phyloP scores from a whole-genome alignment of 2,329 filamentous ascomycete species.

The Chaetomium globosum region DNA sequence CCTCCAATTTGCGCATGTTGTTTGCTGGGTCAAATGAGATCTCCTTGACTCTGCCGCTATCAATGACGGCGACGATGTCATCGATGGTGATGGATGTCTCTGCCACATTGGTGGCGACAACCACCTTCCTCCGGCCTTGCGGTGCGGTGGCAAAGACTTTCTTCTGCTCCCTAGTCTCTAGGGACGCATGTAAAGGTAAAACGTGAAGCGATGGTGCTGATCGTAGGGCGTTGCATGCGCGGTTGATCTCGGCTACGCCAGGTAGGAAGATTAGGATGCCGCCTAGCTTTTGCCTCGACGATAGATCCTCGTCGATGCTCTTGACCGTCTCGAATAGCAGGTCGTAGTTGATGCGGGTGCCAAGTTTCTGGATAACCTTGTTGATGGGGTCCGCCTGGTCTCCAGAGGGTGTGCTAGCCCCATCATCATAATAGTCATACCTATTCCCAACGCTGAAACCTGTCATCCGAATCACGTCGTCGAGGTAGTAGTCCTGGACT shows the following conservation, averaged over 20 bases:
- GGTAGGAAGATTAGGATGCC: slow-evolving; percentile 96
- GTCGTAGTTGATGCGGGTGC: slow-evolving; percentile 88
- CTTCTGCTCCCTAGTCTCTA: slow-evolving; percentile 85
- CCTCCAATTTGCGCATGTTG: slow-evolving; percentile 91
- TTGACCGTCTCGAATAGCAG: slow-evolving; percentile 79
- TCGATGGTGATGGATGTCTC: slow-evolving; percentile 99
- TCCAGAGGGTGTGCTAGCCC: slow-evolving; percentile 35
- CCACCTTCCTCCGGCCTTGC: slow-evolving; percentile 81
- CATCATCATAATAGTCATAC: slow-evolving; percentile 48
- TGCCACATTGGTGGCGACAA: slow-evolving; percentile 94
- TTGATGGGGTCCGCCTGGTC: slow-evolving; percentile 60
- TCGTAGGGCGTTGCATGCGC: slow-evolving; percentile 70
- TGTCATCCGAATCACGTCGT: slow-evolving; percentile 81
- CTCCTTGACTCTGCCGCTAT: slow-evolving; percentile 93
- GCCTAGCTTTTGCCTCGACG: slow-evolving; percentile 66
- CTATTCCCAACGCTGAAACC: slow-evolving; percentile 59
- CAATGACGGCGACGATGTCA: slow-evolving; percentile 93
- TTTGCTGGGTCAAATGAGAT: slow-evolving; percentile 89
- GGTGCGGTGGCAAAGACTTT: slow-evolving; percentile 80
- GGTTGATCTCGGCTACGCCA: slow-evolving; percentile 87
- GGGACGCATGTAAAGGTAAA: slow-evolving; percentile 86
- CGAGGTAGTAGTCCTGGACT: slow-evolving; percentile 85
- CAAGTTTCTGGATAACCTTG: slow-evolving; percentile 70
- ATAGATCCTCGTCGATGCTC: slow-evolving; percentile 77
- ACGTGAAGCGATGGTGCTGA: slow-evolving; percentile 67